Evolutionary conservation across 2,329 filamentous ascomycete genomes (phyloP).

Genomic region (Fusarium sp.): DNA sequence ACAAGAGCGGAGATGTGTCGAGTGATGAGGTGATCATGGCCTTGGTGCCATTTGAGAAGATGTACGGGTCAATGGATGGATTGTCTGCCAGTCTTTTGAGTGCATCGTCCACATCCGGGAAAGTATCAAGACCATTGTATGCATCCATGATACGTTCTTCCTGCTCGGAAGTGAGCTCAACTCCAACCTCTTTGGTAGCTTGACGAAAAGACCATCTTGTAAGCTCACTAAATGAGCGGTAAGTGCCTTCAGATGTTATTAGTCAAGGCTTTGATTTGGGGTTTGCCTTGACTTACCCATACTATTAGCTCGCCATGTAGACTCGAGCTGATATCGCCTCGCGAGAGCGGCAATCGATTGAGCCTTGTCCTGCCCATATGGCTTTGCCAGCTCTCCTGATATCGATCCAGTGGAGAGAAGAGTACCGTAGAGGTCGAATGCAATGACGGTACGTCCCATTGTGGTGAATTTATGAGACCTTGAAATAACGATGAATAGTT

Average conservation of each 20-base stretch:
- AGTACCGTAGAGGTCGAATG: conserved; percentile 82
- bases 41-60: conserved; percentile 78
- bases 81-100: conserved; percentile 60
- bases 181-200: conserved; percentile 67
- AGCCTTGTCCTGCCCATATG: conserved; percentile 69
- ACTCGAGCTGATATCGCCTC: conserved; percentile 79
- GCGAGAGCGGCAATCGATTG: conserved; percentile 68
- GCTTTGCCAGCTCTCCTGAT: conserved; percentile 64
- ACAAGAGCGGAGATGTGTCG: conserved; percentile 57
- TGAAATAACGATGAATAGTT: neutral
- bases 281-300: conserved; percentile 66
- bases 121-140: conserved; percentile 73
- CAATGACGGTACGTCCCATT: conserved; percentile 61
- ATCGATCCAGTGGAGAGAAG: conserved; percentile 79
- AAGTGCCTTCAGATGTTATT: conserved; percentile 56
- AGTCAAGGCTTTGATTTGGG: neutral
- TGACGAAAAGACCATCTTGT: conserved; percentile 72
- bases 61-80: conserved; percentile 60
- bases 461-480: neutral
- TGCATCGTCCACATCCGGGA: conserved; percentile 69
- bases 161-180: conserved; percentile 56
- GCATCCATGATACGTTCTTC: conserved; percentile 67
- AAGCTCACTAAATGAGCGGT: conserved; percentile 65
- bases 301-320: conserved; percentile 79
- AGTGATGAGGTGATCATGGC: conserved; percentile 72